Base-by-base conservation (phyloP, 352 stramenopile genomes). In the Pelagophyceae sp. region DNA sequence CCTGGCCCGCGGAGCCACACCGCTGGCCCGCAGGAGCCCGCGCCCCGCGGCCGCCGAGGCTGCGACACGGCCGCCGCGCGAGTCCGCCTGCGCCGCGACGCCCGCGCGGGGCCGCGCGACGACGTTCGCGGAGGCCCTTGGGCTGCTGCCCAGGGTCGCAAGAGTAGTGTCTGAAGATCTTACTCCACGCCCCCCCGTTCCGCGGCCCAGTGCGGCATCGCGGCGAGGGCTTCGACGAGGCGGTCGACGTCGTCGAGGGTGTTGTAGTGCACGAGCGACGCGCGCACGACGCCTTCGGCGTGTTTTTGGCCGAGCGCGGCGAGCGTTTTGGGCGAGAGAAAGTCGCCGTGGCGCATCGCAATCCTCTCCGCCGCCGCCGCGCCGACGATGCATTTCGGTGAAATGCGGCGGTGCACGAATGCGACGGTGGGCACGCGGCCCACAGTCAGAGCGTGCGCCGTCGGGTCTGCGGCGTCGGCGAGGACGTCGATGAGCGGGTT, bases 231-330 rank as follows among this genome's bases (percentile, higher is more conserved):
- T 25, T 74, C 40, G 29, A 83, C 33, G 38, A 79, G 75, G 35
- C 40, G 61, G 54, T 86, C 38, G 35, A 88, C 79, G 80, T 90
- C 86, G 11, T 78, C 38, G 5, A 77, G 31, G 67, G 78, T 87
- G 64, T 89, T 89, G 72, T 90, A 90, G 78, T 90, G 86, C 29
- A 77, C 84, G 33, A 90, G 76, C 40, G 86, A 90, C 70, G 87
- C 80, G 20, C 86, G 81, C 25, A 89, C 79, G 45, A 89, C 76
- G 45, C 11, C 23, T 23, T 54, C 23, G 45, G 23, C 11, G 45
- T 54, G 45, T n/a, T n/a, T n/a, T n/a, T n/a, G n/a, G 29, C 58
- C 29, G 54, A 63, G 11, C 15, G 54, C 54, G 15, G 6, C 15
- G 61, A 71, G 29, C 3, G 38, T 15, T 1, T 6, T 6, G 3